These are phyloP conservation scores for Umbelopsis vinacea DNA, from an alignment of 192 early-diverging fungal species.

Conservation along the genomic window DNA sequence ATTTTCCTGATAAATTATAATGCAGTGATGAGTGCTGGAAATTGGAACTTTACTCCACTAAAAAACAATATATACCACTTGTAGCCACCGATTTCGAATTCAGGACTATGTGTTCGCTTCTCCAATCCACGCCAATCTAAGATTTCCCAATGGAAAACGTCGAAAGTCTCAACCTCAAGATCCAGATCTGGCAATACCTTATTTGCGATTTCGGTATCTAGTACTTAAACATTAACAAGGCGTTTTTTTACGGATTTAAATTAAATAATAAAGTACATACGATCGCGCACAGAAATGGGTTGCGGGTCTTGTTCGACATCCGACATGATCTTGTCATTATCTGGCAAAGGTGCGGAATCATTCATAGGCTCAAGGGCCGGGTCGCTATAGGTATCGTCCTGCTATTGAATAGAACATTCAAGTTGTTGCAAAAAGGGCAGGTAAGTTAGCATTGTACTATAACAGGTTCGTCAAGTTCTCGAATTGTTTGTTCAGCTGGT, in stretches of 20 bases:
- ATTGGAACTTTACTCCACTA: neutral
- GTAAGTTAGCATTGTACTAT: neutral
- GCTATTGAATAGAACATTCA: neutral
- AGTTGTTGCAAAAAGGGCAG: neutral
- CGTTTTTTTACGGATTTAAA: neutral
- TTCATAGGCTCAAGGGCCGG: constrained; percentile 16
- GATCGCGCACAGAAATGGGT: constrained; percentile 21
- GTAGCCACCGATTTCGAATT: constrained; percentile 30
- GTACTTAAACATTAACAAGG: neutral
- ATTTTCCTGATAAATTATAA: constrained; percentile 67
- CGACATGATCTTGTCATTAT: constrained; percentile 20
- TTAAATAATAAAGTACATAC: neutral
- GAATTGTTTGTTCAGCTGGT: neutral
- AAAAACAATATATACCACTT: constrained; percentile 28
- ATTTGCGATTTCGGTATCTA: constrained; percentile 28
- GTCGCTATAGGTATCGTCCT: constrained; percentile 24
- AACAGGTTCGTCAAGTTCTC: neutral
- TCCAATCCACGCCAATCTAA: constrained; percentile 32
- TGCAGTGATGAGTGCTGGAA: neutral
- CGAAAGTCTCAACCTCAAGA: constrained; percentile 22
- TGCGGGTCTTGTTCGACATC: constrained; percentile 17
- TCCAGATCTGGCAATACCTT: constrained; percentile 29
- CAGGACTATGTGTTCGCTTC: constrained; percentile 27
- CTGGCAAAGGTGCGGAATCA: constrained; percentile 9
- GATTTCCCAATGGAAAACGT: constrained; percentile 34